Percentiles rank a stretch among this genome's conserved stretches.
These are phyloP conservation scores for Alternaria postmessia DNA, from an alignment of 2,329 filamentous ascomycete species.

Conservation along the genomic window DNA sequence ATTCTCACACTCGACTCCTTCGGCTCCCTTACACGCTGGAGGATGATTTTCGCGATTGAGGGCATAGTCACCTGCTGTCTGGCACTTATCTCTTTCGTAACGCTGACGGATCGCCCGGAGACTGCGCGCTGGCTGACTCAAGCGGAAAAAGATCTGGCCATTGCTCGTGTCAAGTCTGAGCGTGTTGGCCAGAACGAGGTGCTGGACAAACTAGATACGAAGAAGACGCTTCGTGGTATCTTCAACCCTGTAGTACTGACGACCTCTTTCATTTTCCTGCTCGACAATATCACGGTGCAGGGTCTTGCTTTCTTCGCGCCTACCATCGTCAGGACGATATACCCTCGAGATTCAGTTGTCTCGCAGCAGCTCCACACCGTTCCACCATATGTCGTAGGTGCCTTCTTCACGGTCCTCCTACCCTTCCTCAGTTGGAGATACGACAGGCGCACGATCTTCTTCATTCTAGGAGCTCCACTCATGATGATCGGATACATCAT, in stretches of 20 bases:
- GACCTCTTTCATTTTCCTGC: slow-evolving; percentile 67
- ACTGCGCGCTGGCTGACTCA: slow-evolving; percentile 71
- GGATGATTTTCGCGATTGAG: slow-evolving; percentile 78
- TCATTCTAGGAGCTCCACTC: slow-evolving; percentile 67
- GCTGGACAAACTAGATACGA: slow-evolving; percentile 68
- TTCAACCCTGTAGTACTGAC: slow-evolving; percentile 68
- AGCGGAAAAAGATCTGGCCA: slow-evolving; percentile 72
- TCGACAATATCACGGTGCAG: slow-evolving; percentile 75
- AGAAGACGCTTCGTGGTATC: slow-evolving; percentile 69
- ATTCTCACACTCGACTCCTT: slow-evolving; percentile 70
- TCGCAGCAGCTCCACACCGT: slow-evolving; percentile 75
- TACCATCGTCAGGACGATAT: slow-evolving; percentile 75
- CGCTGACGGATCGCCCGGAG: slow-evolving; percentile 72
- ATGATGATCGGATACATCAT: slow-evolving; percentile 74
- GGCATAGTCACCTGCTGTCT: slow-evolving; percentile 69
- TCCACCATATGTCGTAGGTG: slow-evolving; percentile 74
- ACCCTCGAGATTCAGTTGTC: slow-evolving; percentile 65
- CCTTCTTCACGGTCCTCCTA: slow-evolving; percentile 70
- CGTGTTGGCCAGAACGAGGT: slow-evolving; percentile 69
- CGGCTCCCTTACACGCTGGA: slow-evolving; percentile 66
- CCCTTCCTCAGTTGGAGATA: slow-evolving; percentile 68
- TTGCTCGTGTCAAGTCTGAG: slow-evolving; percentile 73
- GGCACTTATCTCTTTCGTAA: slow-evolving; percentile 68
- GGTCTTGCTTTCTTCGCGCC: slow-evolving; percentile 75
- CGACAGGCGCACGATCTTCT: slow-evolving; percentile 68